Evolutionary conservation across 2,329 filamentous ascomycete genomes (phyloP).

Genomic region (Alternaria solani): DNA sequence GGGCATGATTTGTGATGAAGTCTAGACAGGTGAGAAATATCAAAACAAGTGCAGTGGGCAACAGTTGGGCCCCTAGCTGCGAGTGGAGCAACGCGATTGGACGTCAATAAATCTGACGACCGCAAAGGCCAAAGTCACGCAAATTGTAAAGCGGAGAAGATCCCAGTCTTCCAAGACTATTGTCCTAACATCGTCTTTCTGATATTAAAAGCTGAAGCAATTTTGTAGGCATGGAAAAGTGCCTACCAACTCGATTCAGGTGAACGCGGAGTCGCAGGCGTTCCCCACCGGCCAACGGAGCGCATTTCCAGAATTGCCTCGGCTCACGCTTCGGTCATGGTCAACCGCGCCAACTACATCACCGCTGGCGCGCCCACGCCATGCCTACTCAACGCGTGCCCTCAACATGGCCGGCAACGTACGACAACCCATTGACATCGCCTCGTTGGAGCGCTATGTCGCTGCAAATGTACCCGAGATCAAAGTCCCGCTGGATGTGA

Average conservation of each 20-base stretch:
- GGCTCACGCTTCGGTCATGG: constrained; percentile 17
- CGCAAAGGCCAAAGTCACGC: too few species aligned
- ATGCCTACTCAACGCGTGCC: constrained; percentile 25
- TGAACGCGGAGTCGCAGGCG: constrained; percentile 11
- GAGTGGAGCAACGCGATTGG: too few species aligned
- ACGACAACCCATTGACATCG: constrained; percentile 87
- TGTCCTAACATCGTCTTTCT: neutral
- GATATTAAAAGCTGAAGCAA: too few species aligned
- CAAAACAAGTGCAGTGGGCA: neutral
- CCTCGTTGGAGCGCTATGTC: constrained; percentile 81
- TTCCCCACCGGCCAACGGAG: constrained; percentile 18
- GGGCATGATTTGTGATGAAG: too few species aligned
- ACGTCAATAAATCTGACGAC: too few species aligned
- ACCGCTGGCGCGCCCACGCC: constrained; percentile 16
- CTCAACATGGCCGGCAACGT: constrained; percentile 80
- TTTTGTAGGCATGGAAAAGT: neutral
- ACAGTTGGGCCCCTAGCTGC: too few species aligned
- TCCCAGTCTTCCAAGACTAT: neutral
- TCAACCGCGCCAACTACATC: constrained; percentile 26
- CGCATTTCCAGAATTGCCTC: constrained; percentile 20
- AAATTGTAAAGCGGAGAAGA: too few species aligned
- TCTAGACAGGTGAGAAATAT: neutral
- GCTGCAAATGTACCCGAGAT: constrained; percentile 81
- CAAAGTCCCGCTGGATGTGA: constrained; percentile 81
- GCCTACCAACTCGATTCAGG: constrained; percentile 2